A percentile compares a stretch with the other conserved stretches of the same genome.
These are phyloP conservation scores for Scedosporium aurantiacum DNA, from an alignment of 2,329 filamentous ascomycete species.

Conservation along the genomic window DNA sequence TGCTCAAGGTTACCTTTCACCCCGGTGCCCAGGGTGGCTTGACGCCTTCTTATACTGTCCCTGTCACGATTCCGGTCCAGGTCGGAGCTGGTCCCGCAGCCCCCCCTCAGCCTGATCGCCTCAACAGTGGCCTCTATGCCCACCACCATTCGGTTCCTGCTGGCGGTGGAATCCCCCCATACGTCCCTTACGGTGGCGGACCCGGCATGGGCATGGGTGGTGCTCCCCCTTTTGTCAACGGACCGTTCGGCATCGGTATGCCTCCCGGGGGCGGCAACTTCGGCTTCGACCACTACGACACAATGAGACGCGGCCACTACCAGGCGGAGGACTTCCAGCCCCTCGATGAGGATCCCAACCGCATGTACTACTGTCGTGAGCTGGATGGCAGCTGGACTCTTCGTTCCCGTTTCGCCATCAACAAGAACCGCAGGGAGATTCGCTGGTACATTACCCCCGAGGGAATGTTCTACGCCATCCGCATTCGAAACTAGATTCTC, in stretches of 20 bases:
- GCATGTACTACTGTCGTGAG: slow-evolving; percentile 52
- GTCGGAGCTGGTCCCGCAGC: not conserved
- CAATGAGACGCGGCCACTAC: slow-evolving; percentile 37
- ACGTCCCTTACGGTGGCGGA: too few species aligned
- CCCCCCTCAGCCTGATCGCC: not conserved
- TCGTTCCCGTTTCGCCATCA: slow-evolving; percentile 48
- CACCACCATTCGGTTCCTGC: not conserved
- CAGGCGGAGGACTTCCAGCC: slow-evolving; percentile 54
- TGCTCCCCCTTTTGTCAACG: too few species aligned
- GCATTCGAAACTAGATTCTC: slow-evolving; percentile 28
- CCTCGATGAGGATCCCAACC: slow-evolving; percentile 45
- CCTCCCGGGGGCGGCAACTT: not conserved
- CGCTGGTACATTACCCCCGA: slow-evolving; percentile 49
- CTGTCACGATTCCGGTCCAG: not conserved
- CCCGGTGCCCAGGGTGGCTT: not conserved
- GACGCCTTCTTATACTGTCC: not conserved
- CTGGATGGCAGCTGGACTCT: slow-evolving; percentile 49
- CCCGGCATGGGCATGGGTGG: too few species aligned
- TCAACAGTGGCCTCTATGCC: not conserved
- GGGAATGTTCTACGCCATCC: slow-evolving; percentile 51
- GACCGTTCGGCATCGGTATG: too few species aligned
- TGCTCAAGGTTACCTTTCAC: not conserved
- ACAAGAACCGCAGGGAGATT: slow-evolving; percentile 38
- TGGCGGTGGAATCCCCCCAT: not conserved
- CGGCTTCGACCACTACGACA: slow-evolving; percentile 16